A percentile compares a stretch with the other conserved stretches of the same genome.
These are phyloP conservation scores for Cytospora leucostoma DNA, from an alignment of 2,329 filamentous ascomycete genomes.

Conservation along the genomic window DNA sequence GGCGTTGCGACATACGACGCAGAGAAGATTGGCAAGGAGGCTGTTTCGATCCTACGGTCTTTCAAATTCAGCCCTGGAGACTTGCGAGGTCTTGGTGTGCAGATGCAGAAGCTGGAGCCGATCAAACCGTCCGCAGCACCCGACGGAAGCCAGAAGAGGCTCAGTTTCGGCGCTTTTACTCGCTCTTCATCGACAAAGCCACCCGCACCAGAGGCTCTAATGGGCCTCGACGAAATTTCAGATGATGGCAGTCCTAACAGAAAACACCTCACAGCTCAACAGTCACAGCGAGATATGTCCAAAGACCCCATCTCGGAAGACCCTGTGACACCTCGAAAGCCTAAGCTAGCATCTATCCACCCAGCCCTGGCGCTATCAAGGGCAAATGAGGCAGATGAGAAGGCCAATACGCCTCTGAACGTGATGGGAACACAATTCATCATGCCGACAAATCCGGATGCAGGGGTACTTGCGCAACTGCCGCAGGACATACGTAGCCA, in stretches of 20 bases:
- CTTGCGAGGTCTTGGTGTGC: slow-evolving; percentile 86
- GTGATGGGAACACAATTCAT: slow-evolving; percentile 88
- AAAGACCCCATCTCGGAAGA: slow-evolving; percentile 59
- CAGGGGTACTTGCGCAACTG: slow-evolving; percentile 77
- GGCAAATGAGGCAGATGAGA: slow-evolving; percentile 51
- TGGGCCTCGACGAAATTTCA: slow-evolving; percentile 53
- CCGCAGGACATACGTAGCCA: slow-evolving; percentile 80
- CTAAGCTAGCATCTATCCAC: slow-evolving; percentile 46
- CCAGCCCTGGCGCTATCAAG: slow-evolving; percentile 55
- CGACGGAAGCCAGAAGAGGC: slow-evolving; percentile 76
- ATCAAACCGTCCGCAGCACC: slow-evolving; percentile 61
- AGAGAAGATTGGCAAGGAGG: slow-evolving; percentile 74
- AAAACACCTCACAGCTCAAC: slow-evolving; percentile 33
- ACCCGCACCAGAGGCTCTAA: slow-evolving; percentile 24
- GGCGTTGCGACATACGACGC: slow-evolving; percentile 81
- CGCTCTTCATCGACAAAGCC: slow-evolving; percentile 42
- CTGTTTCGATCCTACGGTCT: slow-evolving; percentile 77
- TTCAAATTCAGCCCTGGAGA: slow-evolving; percentile 88
- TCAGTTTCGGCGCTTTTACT: slow-evolving; percentile 67
- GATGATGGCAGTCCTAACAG: slow-evolving; percentile 44
- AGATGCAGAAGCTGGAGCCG: slow-evolving; percentile 89
- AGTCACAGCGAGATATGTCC: slow-evolving; percentile 34
- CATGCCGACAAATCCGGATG: slow-evolving; percentile 80
- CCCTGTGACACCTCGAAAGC: slow-evolving; percentile 54
- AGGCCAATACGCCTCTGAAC: slow-evolving; percentile 71